Conservation (phyloP, 139 green algal species). For the Prasinococcaceae sp. region DNA sequence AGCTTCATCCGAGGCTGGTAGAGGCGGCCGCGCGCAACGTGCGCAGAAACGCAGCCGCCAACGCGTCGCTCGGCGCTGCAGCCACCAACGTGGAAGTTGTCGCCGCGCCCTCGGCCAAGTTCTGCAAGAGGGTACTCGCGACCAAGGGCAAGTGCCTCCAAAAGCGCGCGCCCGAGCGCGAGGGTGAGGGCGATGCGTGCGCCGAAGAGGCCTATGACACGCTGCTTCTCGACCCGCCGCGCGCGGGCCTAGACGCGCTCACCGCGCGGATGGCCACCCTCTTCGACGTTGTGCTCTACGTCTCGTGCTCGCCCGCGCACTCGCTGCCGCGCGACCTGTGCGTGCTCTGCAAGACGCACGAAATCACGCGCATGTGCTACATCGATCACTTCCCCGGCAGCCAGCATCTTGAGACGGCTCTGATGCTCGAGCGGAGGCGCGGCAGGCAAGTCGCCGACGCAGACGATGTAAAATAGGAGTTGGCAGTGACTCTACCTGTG, state of each 20-base stretch:
- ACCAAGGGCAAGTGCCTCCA: not conserved
- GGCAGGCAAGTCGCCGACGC: no score
- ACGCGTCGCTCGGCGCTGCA: not conserved
- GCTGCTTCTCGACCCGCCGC: conserved; percentile 15
- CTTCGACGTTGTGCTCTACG: conserved; percentile 16
- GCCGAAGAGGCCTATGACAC: conserved; percentile 1
- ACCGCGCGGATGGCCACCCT: conserved; percentile 5
- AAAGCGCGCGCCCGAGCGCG: not conserved
- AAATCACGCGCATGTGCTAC: not conserved
- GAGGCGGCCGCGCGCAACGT: conserved; percentile 9
- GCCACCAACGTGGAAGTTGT: not conserved
- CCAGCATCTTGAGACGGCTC: not conserved
- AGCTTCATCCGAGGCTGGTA: not conserved
- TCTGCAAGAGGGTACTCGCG: not conserved
- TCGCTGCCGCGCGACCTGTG: not conserved
- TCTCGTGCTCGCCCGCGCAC: conserved; percentile 2
- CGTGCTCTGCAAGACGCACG: conserved; percentile 1
- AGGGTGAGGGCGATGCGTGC: not conserved
- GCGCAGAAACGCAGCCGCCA: not conserved
- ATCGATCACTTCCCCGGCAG: conserved; percentile 3
- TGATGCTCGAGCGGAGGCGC: no score
- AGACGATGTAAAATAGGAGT: no score
- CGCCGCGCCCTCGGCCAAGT: not conserved
- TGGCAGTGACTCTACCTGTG: no score
- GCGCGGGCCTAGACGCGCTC: conserved; percentile 11